Evolutionary conservation across 768 basidiomycete genomes (phyloP).

Genomic region (Collybiopsis confluens): DNA sequence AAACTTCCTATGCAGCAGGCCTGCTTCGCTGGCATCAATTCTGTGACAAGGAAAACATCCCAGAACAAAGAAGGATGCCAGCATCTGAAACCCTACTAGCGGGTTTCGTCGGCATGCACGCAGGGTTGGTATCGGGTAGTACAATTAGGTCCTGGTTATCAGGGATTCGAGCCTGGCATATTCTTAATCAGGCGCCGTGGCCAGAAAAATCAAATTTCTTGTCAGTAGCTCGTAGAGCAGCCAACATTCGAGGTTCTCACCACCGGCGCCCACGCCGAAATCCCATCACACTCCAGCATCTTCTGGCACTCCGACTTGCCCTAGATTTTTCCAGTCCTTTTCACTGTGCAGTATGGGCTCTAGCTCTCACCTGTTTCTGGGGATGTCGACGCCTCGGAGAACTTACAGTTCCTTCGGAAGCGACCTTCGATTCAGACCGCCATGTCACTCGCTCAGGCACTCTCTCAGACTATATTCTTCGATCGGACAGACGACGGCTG

Average conservation of each 20-base stretch:
- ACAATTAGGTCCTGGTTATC: constrained; percentile 31
- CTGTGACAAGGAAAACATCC: constrained; percentile 24
- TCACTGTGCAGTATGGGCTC: constrained; percentile 32
- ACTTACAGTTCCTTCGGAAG: constrained; percentile 14
- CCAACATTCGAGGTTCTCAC: constrained; percentile 17
- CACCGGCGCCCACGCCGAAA: constrained; percentile 16
- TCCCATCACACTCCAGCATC: constrained; percentile 31
- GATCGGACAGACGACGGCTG: background rate
- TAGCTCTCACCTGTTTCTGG: constrained; percentile 31
- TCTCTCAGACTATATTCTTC: background rate
- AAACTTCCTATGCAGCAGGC: constrained; percentile 24
- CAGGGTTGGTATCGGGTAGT: constrained; percentile 11
- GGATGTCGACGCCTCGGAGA: constrained; percentile 27
- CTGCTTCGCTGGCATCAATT: constrained; percentile 28
- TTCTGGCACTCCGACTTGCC: constrained; percentile 16
- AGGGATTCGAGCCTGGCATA: constrained; percentile 32
- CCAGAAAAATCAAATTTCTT: constrained; percentile 19
- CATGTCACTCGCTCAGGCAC: constrained; percentile 11
- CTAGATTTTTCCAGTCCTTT: constrained; percentile 23
- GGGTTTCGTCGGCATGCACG: constrained; percentile 19
- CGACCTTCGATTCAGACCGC: constrained; percentile 11
- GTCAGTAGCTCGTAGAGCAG: constrained; percentile 11
- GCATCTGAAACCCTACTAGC: constrained; percentile 22
- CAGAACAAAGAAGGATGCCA: constrained; percentile 24
- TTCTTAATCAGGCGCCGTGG: constrained; percentile 30